phyloP scores from a whole-genome alignment of 2,329 filamentous ascomycete species.

The Neonectria punicea region DNA sequence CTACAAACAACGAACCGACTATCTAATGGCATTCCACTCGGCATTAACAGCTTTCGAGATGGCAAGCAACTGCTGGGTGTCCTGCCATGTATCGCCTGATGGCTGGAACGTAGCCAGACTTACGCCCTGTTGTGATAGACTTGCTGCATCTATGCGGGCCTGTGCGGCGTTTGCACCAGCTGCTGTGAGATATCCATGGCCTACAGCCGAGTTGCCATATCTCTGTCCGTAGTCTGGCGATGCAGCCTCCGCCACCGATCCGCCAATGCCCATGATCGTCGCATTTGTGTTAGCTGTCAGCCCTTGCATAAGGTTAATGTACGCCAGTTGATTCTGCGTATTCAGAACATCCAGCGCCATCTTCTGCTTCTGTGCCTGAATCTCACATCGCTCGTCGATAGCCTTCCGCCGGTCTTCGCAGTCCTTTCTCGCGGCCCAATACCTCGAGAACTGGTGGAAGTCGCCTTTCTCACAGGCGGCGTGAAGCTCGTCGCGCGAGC shows the following conservation, averaged over 20 bases:
- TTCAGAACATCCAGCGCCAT: background rate
- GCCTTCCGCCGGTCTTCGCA: background rate
- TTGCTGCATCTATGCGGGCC: background rate
- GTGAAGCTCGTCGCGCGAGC: slow-evolving; percentile 5
- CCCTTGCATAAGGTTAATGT: slow-evolving; percentile 14
- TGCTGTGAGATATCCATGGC: background rate
- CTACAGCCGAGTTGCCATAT: slow-evolving; percentile 9
- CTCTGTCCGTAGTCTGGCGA: slow-evolving; percentile 11
- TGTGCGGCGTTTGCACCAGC: slow-evolving; percentile 4
- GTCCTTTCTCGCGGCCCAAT: slow-evolving; percentile 6
- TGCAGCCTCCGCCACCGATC: slow-evolving; percentile 13
- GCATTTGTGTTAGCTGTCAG: slow-evolving; percentile 13
- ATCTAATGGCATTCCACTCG: background rate
- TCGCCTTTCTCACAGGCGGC: slow-evolving; percentile 12
- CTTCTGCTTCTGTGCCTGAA: background rate
- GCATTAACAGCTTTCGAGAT: background rate
- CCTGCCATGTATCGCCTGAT: background rate
- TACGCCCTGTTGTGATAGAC: background rate
- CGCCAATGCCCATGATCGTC: slow-evolving; percentile 20
- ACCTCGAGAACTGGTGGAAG: slow-evolving; percentile 12
- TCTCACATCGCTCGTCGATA: background rate
- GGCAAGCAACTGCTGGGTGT: background rate
- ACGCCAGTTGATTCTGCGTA: slow-evolving; percentile 11
- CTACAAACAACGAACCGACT: background rate
- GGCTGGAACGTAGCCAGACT: background rate